Evolutionary conservation across 2,329 filamentous ascomycete genomes (phyloP).

Genomic region (Fusarium sp.): DNA sequence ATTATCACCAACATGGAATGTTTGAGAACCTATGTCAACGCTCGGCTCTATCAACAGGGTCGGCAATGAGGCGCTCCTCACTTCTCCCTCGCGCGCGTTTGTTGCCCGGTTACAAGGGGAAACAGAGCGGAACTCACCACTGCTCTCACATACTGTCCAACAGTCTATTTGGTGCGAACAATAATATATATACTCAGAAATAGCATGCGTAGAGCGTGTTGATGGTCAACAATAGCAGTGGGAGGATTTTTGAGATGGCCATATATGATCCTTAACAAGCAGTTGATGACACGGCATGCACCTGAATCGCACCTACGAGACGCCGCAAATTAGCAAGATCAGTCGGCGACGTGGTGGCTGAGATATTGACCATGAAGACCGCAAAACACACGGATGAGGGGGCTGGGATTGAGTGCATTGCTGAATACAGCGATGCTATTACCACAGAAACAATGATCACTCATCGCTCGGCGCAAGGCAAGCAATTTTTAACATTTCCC

Average conservation of each 20-base stretch:
- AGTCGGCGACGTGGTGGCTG: neutral
- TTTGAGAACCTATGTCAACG: neutral
- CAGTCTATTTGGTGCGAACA: neutral
- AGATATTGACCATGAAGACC: neutral
- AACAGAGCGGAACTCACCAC: neutral
- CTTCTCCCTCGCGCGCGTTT: neutral
- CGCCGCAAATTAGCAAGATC: neutral
- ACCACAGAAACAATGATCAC: neutral
- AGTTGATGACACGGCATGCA: neutral
- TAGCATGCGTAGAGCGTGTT: neutral
- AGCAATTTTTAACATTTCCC: no score
- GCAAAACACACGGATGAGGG: neutral
- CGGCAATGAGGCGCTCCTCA: neutral
- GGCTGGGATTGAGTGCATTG: neutral
- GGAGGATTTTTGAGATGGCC: neutral
- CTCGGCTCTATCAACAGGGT: neutral
- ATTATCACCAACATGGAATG: neutral
- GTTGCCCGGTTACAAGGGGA: neutral
- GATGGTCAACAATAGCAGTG: neutral
- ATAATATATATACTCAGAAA: neutral
- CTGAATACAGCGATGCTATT: neutral
- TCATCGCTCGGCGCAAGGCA: neutral
- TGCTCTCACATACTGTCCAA: neutral
- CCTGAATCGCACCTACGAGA: neutral
- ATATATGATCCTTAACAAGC: neutral